These are phyloP conservation scores for Chenopodium quinoa DNA, from an alignment of 148 eudicot genomes.

Conservation along the genomic window DNA sequence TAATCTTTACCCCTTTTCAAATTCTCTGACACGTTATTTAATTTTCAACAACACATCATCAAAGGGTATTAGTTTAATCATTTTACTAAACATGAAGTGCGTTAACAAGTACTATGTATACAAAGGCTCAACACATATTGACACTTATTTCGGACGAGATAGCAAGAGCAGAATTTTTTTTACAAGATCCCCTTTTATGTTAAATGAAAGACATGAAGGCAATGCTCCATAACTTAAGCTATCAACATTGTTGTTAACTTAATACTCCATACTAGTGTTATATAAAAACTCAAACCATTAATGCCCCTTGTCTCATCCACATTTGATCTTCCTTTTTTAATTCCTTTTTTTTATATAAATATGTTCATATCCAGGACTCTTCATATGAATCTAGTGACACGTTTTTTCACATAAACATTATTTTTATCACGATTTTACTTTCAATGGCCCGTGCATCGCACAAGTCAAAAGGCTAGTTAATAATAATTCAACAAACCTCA, in stretches of 20 bases:
- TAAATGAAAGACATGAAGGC: not conserved
- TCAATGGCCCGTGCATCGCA: too few relatives aligned
- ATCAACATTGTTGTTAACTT: not conserved
- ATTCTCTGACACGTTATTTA: not conserved
- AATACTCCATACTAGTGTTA: too few relatives aligned
- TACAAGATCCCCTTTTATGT: not conserved
- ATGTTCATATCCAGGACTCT: too few relatives aligned
- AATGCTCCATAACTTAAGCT: not conserved
- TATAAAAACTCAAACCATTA: too few relatives aligned
- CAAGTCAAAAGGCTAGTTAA: too few relatives aligned
- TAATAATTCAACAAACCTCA: not conserved
- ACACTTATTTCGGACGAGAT: not conserved
- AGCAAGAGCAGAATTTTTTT: not conserved
- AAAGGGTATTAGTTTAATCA: not conserved
- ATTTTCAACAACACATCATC: too few relatives aligned
- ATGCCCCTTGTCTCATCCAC: too few relatives aligned
- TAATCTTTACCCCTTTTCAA: not conserved
- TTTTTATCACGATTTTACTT: too few relatives aligned
- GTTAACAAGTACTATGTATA: not conserved
- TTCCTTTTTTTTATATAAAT: too few relatives aligned
- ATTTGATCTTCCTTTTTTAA: too few relatives aligned
- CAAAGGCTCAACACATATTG: not conserved
- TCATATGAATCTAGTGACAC: too few relatives aligned
- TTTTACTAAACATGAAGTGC: not conserved
- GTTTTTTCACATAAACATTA: too few relatives aligned